These are phyloP conservation scores for Candida ponderosae DNA, from an alignment of 805 yeast genomes.

Conservation along the genomic window DNA sequence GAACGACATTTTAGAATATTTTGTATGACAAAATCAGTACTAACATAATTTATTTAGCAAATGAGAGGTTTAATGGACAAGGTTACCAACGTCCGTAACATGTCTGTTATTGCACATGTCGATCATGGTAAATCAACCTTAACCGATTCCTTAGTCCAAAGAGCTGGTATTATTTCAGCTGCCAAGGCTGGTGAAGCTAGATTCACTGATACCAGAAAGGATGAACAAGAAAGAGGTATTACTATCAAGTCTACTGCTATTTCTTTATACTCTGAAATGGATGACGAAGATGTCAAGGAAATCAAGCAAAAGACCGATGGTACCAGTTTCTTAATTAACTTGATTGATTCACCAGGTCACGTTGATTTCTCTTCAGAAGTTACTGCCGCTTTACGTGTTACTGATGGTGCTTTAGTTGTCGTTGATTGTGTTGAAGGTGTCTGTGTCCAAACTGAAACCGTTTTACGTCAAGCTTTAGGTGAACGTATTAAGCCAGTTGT, in stretches of 20 bases:
- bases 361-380: constrained; percentile 99
- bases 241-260: constrained; percentile 99
- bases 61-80: constrained; percentile 99
- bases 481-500: constrained; percentile 99
- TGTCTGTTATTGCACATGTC: constrained; percentile 99
- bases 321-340: constrained; percentile 91
- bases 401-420: constrained; percentile 99
- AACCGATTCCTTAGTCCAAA: constrained; percentile 98
- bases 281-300: constrained; percentile 80
- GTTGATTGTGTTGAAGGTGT: constrained; percentile 99
- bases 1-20: too few relatives aligned
- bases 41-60: constrained; percentile 40
- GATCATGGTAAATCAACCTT: constrained; percentile 99
- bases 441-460: constrained; percentile 99
- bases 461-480: constrained; percentile 96
- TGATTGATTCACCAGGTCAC: constrained; percentile 99
- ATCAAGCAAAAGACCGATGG: constrained; percentile 83
- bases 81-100: constrained; percentile 99
- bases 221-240: constrained; percentile 99
- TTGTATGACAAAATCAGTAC: constrained; percentile 1
- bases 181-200: constrained; percentile 99
- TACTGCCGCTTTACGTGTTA: constrained; percentile 99
- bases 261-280: constrained; percentile 85
- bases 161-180: constrained; percentile 99
- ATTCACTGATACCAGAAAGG: constrained; percentile 99